Evolutionary conservation across 2,329 filamentous ascomycete species (phyloP), one percentile per base, ranked within the genome.

Genomic region (Ilyonectria robusta): DNA sequence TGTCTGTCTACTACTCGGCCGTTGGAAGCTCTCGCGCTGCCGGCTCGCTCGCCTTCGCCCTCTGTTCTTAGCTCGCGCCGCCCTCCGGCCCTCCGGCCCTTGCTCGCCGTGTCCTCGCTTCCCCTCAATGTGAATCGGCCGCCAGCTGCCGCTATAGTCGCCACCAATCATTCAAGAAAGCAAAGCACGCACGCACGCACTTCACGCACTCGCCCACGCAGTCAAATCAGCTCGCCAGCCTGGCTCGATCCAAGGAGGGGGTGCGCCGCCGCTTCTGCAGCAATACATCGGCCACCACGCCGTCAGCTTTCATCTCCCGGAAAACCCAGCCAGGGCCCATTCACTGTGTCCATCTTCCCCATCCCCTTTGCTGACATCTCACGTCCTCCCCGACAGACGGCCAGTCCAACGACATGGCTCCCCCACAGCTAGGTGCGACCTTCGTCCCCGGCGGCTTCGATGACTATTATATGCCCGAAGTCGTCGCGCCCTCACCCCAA

Each of bases 381-480:
- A 74, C 72, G 67, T 75, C 74, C 68, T 75, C 65, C 65, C 64
- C 68, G 69, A 75, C 74, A 77, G 75, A 77, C 74, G 68, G 68
- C 70, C 69, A 74, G 65, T 67, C 69, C 69, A 71, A 65, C 71
- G 74, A 75, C 66, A 74, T 72, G 71, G 66, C 71, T 74, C 70
- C 72, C 72, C 67, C 72, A 69, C 78, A 78, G 61, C 70, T 89
- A 70, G 85, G 85, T 75, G 87, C 87, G 69, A 89, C 87, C 53
- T 89, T 89, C 77, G 86, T 88, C 63, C 87, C 87, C 37, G 86
- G 87, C 67, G 87, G 86, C 61, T 82, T 84, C 63, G 87, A 89
- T 77, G 87, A 89, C 78, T 89, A 87, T 75, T 88, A 86, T 76
- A 87, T 89, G 86, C 87, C 87, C 67, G 86, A 89, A 76, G 87